Evolutionary conservation across 495 filamentous ascomycete genomes (phyloP).

Genomic region (Penicillium parvum): DNA sequence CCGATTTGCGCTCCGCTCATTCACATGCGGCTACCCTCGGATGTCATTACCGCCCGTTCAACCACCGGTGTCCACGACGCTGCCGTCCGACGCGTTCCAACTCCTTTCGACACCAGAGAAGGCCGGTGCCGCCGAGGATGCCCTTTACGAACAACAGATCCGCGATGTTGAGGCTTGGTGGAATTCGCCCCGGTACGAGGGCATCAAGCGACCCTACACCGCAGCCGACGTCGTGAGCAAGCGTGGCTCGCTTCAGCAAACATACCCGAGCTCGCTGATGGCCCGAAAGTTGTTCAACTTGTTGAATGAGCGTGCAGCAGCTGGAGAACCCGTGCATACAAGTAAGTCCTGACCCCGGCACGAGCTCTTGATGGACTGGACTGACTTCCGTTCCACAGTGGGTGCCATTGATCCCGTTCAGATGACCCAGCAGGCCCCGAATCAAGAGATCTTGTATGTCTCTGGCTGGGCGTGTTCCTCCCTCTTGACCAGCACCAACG

Average conservation of each 20-base stretch:
- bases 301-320: conserved; percentile 66
- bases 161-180: conserved; percentile 85
- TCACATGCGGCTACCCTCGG: conserved; percentile 44
- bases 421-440: conserved; percentile 96
- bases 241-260: conserved; percentile 78
- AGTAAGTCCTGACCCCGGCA: conserved; percentile 48
- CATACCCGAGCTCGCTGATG: conserved; percentile 87
- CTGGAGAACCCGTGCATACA: conserved; percentile 85
- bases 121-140: conserved; percentile 73
- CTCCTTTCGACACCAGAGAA: conserved; percentile 70
- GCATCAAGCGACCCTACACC: conserved; percentile 87
- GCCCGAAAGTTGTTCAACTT: conserved; percentile 91
- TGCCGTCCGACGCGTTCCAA: conserved; percentile 72
- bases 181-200: conserved; percentile 73
- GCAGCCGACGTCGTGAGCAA: conserved; percentile 90
- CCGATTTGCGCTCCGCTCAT: conserved; percentile 32
- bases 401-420: conserved; percentile 97
- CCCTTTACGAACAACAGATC: conserved; percentile 72
- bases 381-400: conserved; percentile 51
- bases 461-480: conserved; percentile 97
- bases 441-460: conserved; percentile 94
- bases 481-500: conserved; percentile 87
- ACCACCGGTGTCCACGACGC: conserved; percentile 53
- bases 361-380: background rate
- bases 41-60: conserved; percentile 42